Evolutionary conservation across 1,284 basidiomycete species (phyloP).

Genomic region (Fomitopsis palustris): DNA sequence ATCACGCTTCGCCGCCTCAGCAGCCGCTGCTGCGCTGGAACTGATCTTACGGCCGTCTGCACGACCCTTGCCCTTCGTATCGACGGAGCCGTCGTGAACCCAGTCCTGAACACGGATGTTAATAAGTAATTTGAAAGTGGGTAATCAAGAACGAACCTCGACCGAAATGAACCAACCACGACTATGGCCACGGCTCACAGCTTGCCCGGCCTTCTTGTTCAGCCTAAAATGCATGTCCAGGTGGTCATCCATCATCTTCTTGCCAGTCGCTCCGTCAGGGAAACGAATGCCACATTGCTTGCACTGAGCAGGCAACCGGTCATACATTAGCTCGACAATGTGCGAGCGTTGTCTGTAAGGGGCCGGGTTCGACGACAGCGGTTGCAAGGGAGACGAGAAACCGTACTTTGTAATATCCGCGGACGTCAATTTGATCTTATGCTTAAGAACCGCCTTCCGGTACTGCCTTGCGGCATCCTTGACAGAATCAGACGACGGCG

Average conservation of each 20-base stretch:
- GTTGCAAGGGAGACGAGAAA: constrained; percentile 9
- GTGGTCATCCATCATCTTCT: constrained; percentile 82
- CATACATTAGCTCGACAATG: constrained; percentile 68
- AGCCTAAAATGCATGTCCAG: constrained; percentile 97
- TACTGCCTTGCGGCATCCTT: constrained; percentile 59
- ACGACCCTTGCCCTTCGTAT: constrained; percentile 64
- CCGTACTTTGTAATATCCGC: constrained; percentile 73
- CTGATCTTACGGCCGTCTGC: constrained; percentile 49
- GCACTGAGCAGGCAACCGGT: constrained; percentile 79
- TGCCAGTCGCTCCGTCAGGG: constrained; percentile 66
- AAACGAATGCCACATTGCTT: constrained; percentile 94
- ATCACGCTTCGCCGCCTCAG: constrained; percentile 69
- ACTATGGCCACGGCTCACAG: constrained; percentile 82
- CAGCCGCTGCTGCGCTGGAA: constrained; percentile 56
- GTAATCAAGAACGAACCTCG: constrained; percentile 59
- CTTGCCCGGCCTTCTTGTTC: constrained; percentile 87
- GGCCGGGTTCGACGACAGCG: not conserved
- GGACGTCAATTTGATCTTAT: constrained; percentile 67
- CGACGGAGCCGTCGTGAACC: constrained; percentile 62
- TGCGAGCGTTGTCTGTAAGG: constrained; percentile 53
- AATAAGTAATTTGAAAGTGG: constrained; percentile 8
- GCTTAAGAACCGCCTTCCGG: constrained; percentile 64
- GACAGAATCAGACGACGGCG: constrained; percentile 36
- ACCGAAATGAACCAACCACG: constrained; percentile 87
- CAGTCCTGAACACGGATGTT: constrained; percentile 61